Percentiles rank a stretch among this genome's conserved stretches.
Evolutionary conservation across 2,329 filamentous ascomycete species (phyloP).

Genomic region (Tolypocladium sp.): DNA sequence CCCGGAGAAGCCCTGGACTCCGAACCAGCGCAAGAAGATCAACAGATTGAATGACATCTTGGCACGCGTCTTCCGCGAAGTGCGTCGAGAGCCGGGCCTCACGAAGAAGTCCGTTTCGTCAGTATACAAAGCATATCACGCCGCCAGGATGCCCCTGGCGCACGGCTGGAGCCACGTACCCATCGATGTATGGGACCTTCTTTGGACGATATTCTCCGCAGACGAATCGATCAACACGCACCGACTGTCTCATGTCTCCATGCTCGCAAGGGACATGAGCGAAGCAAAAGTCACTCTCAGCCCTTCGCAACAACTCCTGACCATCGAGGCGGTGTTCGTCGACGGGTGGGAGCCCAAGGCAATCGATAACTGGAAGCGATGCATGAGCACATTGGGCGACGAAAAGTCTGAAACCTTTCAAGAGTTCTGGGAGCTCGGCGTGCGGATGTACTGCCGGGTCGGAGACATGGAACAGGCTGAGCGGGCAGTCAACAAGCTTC

Average conservation of each 20-base stretch:
- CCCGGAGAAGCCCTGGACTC: conserved; percentile 24
- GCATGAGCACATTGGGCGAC: conserved; percentile 41
- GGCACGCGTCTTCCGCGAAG: conserved; percentile 15
- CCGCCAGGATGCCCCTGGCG: conserved; percentile 33
- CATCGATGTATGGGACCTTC: conserved; percentile 47
- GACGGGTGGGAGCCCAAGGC: conserved; percentile 52
- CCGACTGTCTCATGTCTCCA: conserved; percentile 51
- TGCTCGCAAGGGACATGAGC: conserved; percentile 57
- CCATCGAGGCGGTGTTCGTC: conserved; percentile 59
- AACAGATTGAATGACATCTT: conserved; percentile 24
- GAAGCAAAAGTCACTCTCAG: conserved; percentile 45
- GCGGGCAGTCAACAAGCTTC: conserved; percentile 43
- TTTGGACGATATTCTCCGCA: conserved; percentile 56
- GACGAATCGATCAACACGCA: conserved; percentile 40
- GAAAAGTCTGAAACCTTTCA: conserved; percentile 33
- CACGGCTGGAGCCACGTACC: conserved; percentile 47
- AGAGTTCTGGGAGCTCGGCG: conserved; percentile 56
- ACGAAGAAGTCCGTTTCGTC: conserved; percentile 26
- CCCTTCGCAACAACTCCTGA: conserved; percentile 51
- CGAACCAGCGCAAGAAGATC: conserved; percentile 28
- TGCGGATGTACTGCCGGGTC: conserved; percentile 51
- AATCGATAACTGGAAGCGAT: conserved; percentile 53
- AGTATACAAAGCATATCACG: conserved; percentile 42
- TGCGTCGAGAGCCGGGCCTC: conserved; percentile 15
- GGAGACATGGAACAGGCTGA: conserved; percentile 52